A percentile compares a stretch with the other conserved stretches of the same genome.
Conservation (phyloP, 1,139 yeast species). For the Magnusiomyces clavatus region DNA sequence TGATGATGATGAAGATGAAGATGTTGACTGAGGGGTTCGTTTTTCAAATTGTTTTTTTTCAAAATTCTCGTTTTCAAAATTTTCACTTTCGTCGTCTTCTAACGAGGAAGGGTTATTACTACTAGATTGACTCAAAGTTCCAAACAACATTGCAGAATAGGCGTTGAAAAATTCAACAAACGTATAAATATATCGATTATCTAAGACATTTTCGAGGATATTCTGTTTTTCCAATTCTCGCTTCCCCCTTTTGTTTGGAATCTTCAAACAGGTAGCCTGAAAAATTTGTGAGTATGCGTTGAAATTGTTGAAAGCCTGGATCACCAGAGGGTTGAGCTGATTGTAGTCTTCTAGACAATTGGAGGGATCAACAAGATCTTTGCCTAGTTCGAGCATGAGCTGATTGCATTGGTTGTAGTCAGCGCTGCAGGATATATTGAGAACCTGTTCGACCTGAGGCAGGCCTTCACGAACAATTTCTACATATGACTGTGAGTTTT, state of each 20-base stretch:
- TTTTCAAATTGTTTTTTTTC: too few relatives aligned
- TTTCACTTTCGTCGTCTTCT: too few relatives aligned
- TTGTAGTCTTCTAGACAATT: slow-evolving; percentile 22
- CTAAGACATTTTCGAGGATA: not conserved
- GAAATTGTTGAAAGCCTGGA: slow-evolving; percentile 27
- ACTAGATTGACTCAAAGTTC: not conserved
- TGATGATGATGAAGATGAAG: not conserved
- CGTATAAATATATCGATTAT: too few relatives aligned
- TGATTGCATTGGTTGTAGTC: slow-evolving; percentile 19
- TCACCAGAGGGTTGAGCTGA: slow-evolving; percentile 26
- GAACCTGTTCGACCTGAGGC: slow-evolving; percentile 21
- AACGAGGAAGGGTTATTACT: too few relatives aligned
- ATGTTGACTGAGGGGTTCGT: too few relatives aligned
- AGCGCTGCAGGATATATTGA: slow-evolving; percentile 26
- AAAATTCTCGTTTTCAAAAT: too few relatives aligned
- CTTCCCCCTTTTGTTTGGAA: slow-evolving; percentile 5
- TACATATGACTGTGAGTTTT: slow-evolving; percentile 28
- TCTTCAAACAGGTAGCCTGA: slow-evolving; percentile 26
- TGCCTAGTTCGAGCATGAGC: slow-evolving; percentile 23
- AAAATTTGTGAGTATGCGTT: slow-evolving; percentile 23
- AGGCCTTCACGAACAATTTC: slow-evolving; percentile 23
- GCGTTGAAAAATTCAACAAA: too few relatives aligned
- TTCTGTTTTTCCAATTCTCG: not conserved
- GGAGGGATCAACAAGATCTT: slow-evolving; percentile 15
- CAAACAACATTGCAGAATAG: too few relatives aligned